A percentile compares a stretch with the other conserved stretches of the same genome.
These are phyloP conservation scores for Diaporthe aspalathi DNA, from an alignment of 2,329 filamentous ascomycete species.

Conservation along the genomic window DNA sequence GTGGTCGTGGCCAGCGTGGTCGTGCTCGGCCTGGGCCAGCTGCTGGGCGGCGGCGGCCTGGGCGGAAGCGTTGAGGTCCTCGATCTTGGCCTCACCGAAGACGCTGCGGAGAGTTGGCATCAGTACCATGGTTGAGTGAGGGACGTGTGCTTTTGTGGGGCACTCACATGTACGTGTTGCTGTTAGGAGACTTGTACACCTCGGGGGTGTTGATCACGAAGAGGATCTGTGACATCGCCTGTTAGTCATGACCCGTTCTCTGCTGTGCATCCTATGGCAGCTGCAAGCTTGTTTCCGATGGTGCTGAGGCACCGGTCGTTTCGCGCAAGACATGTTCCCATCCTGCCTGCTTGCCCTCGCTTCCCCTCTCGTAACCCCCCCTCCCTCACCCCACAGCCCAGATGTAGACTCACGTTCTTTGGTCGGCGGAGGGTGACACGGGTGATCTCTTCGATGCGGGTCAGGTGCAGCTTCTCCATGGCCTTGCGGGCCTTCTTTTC, in stretches of 20 bases:
- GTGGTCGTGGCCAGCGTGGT: constrained; percentile 77
- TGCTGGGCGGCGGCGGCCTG: constrained; percentile 96
- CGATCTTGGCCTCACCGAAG: constrained; percentile 99
- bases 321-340: constrained; percentile 19
- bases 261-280: neutral
- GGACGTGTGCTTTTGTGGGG: constrained; percentile 4
- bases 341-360: neutral
- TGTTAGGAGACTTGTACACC: constrained; percentile 98
- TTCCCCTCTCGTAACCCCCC: neutral
- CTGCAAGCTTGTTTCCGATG: neutral
- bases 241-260: constrained; percentile 6
- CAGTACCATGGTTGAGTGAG: constrained; percentile 34
- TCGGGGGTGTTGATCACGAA: constrained; percentile 99
- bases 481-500: constrained; percentile 99
- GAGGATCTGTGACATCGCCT: constrained; percentile 77
- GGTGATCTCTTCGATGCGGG: constrained; percentile 96
- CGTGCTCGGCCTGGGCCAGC: constrained; percentile 80
- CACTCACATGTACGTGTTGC: constrained; percentile 99
- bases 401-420: constrained; percentile 86
- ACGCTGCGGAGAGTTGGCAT: constrained; percentile 69
- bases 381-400: neutral
- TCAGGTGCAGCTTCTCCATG: constrained; percentile 97
- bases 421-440: constrained; percentile 97
- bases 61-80: constrained; percentile 98
- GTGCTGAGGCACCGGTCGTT: neutral